A percentile compares a stretch with the other conserved stretches of the same genome.
Evolutionary conservation across 768 basidiomycete genomes (phyloP).

Genomic region (Flagelloscypha sp.): DNA sequence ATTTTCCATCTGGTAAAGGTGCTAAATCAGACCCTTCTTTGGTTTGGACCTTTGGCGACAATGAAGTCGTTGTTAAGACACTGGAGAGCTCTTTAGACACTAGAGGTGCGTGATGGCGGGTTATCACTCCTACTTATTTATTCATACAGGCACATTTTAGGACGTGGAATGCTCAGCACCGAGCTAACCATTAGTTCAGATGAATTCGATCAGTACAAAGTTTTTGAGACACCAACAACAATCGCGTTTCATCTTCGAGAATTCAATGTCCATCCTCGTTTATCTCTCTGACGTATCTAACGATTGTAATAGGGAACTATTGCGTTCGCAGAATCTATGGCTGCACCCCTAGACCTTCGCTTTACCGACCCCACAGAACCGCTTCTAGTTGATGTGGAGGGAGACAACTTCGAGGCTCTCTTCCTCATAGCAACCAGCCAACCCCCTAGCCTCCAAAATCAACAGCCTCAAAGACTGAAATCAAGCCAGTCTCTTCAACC

Average conservation of each 20-base stretch:
- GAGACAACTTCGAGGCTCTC: conserved; percentile 53
- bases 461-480: too few relatives aligned
- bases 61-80: conserved; percentile 62
- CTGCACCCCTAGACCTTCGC: conserved; percentile 55
- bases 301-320: conserved; percentile 56
- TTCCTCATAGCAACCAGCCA: conserved; percentile 78
- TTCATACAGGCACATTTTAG: background rate
- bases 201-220: conserved; percentile 74
- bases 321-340: conserved; percentile 66
- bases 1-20: conserved; percentile 61
- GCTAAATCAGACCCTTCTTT: conserved; percentile 68
- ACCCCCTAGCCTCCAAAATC: conserved; percentile 30
- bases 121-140: conserved; percentile 3
- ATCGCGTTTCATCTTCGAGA: conserved; percentile 78
- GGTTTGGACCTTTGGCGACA: conserved; percentile 68
- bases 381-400: conserved; percentile 69
- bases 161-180: conserved; percentile 54
- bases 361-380: conserved; percentile 72
- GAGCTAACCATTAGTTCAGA: conserved; percentile 70
- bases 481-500: too few relatives aligned
- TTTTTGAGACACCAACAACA: conserved; percentile 52
- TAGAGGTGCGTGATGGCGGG: conserved; percentile 58
- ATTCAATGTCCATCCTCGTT: conserved; percentile 51
- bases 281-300: conserved; percentile 3
- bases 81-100: conserved; percentile 56